Evolutionary conservation across 2,329 filamentous ascomycete species (phyloP).

Genomic region (Plectosphaerella cucumerina): DNA sequence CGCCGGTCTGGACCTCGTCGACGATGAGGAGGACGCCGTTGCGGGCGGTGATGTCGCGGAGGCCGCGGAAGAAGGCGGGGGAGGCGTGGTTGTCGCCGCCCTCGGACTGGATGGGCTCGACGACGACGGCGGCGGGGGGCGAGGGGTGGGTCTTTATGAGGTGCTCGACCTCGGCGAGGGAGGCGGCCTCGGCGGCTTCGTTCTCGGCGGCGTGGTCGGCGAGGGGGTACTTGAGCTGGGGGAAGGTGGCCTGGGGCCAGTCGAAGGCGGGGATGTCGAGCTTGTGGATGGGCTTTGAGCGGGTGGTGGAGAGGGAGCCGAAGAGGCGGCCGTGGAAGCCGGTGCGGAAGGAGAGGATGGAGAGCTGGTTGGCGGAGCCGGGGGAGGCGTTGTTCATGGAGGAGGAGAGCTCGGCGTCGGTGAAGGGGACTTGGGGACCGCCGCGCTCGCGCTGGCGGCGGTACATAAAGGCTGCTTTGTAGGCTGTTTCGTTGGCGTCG

Average conservation of each 20-base stretch:
- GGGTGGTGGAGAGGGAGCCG: constrained; percentile 80
- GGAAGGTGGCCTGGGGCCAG: constrained; percentile 90
- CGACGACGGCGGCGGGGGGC: constrained; percentile 75
- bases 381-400: constrained; percentile 79
- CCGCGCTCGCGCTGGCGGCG: constrained; percentile 77
- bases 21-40: constrained; percentile 82
- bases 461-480: constrained; percentile 96
- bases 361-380: constrained; percentile 70
- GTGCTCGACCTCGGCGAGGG: constrained; percentile 77
- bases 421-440: constrained; percentile 73
- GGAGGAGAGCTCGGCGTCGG: constrained; percentile 66
- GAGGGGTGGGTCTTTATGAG: constrained; percentile 75
- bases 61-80: constrained; percentile 78
- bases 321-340: constrained; percentile 91
- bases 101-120: constrained; percentile 92
- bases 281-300: constrained; percentile 92
- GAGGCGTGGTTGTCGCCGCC: constrained; percentile 93
- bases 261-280: constrained; percentile 92
- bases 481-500: constrained; percentile 90
- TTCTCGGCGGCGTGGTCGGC: constrained; percentile 78
- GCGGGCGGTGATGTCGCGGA: constrained; percentile 74
- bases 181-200: constrained; percentile 72
- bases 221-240: constrained; percentile 79
- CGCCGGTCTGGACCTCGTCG: constrained; percentile 90
- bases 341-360: constrained; percentile 83